These are phyloP conservation scores for Trichoderma arundinaceum DNA, from an alignment of 2,329 filamentous ascomycete genomes.

Conservation along the genomic window DNA sequence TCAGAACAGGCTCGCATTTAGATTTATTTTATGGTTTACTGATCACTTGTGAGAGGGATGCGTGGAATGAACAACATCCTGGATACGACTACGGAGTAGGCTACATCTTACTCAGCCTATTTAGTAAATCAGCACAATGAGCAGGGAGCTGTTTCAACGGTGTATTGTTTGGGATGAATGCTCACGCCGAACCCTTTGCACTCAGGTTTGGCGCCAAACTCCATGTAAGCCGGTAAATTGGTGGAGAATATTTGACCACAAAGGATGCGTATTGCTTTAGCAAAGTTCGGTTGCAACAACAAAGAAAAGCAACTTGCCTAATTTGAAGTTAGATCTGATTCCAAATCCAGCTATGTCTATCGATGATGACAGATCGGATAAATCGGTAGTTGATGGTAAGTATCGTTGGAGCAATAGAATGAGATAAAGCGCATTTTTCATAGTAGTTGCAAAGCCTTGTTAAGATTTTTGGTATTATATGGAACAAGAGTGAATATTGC, in stretches of 20 bases:
- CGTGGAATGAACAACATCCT: not conserved
- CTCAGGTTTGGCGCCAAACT: not conserved
- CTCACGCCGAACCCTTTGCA: not conserved
- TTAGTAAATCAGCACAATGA: not conserved
- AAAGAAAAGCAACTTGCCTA: constrained; percentile 11
- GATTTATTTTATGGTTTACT: not conserved
- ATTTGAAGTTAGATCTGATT: not conserved
- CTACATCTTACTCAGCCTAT: not conserved
- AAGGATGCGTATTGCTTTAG: not conserved
- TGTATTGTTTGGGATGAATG: not conserved
- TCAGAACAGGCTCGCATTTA: not conserved
- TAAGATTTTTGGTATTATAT: too few relatives aligned
- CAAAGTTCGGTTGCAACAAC: not conserved
- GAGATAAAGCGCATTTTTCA: too few relatives aligned
- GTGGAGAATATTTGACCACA: not conserved
- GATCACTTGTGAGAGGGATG: not conserved
- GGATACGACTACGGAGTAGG: too few relatives aligned
- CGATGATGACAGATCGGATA: not conserved
- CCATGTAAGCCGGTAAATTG: not conserved
- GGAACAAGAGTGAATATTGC: too few relatives aligned
- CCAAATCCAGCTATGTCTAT: not conserved
- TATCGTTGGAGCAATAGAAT: not conserved
- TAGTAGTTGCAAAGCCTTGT: too few relatives aligned
- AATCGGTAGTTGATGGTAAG: not conserved
- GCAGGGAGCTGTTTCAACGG: constrained; percentile 7